phyloP scores from a whole-genome alignment of 169 alveolate genomes.

The Cryptosporidium ubiquitum region DNA sequence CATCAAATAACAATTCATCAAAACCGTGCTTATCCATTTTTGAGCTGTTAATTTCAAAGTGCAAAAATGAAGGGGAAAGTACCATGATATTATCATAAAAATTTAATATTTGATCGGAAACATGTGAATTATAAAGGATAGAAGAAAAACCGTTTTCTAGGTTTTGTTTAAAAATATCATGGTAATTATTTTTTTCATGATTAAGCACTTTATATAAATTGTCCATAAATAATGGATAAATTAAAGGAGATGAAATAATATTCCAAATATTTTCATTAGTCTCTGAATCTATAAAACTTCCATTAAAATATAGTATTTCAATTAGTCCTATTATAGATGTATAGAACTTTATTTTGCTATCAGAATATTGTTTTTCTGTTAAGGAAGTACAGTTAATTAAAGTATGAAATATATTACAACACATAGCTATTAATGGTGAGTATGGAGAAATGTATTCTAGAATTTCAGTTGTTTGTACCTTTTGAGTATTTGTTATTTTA shows the following conservation, averaged over 20 bases:
- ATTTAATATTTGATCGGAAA: conserved; percentile 15
- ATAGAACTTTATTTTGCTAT: conserved; percentile 27
- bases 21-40: background rate
- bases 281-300: background rate
- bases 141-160: background rate
- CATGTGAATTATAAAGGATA: background rate
- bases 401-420: conserved; percentile 26
- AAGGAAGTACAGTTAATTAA: conserved; percentile 54
- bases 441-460: conserved; percentile 28
- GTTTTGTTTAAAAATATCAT: background rate
- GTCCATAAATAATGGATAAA: conserved; percentile 62
- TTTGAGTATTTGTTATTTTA: background rate
- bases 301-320: conserved; percentile 4
- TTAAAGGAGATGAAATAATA: conserved; percentile 21
- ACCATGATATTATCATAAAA: conserved; percentile 34
- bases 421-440: conserved; percentile 28
- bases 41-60: background rate
- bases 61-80: background rate
- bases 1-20: background rate
- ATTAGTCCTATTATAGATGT: conserved; percentile 32
- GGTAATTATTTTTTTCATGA: background rate
- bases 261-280: conserved; percentile 3
- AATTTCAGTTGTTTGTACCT: background rate
- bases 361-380: conserved; percentile 63
- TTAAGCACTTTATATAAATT: background rate